Evolutionary conservation across 306 rosid genomes (phyloP).

Genomic region (Castanea mollissima): DNA sequence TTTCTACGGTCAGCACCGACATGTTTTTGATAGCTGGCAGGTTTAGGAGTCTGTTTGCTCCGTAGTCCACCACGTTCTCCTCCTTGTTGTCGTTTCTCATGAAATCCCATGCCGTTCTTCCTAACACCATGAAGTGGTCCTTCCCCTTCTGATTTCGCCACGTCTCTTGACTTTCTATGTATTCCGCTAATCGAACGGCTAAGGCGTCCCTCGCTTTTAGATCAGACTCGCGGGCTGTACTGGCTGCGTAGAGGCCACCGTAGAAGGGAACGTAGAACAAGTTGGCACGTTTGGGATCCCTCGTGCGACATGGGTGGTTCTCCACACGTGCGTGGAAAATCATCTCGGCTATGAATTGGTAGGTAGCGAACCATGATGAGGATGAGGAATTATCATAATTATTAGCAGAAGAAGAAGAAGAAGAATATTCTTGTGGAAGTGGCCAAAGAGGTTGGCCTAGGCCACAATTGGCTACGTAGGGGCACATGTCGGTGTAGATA

Average conservation of each 20-base stretch:
- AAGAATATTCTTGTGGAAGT: too few relatives aligned
- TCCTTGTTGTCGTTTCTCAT: constrained; percentile 33
- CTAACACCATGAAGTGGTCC: constrained; percentile 71
- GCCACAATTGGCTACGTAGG: constrained; percentile 68
- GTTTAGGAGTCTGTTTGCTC: constrained; percentile 64
- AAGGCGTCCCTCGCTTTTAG: constrained; percentile 50
- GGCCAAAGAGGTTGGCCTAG: constrained; percentile 51
- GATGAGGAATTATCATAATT: too few relatives aligned
- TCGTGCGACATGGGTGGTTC: constrained; percentile 75
- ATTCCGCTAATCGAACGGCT: constrained; percentile 38
- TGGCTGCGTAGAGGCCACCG: constrained; percentile 76
- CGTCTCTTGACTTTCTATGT: constrained; percentile 27
- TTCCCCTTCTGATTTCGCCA: constrained; percentile 39
- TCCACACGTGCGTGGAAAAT: constrained; percentile 75
- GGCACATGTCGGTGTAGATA: constrained; percentile 87
- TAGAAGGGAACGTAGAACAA: constrained; percentile 83
- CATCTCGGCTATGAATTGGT: constrained; percentile 84
- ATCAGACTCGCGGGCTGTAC: constrained; percentile 59
- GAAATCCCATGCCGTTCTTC: constrained; percentile 92
- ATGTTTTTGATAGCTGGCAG: constrained; percentile 63
- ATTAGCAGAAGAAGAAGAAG: too few relatives aligned
- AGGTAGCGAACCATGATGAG: constrained; percentile 70
- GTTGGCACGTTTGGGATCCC: constrained; percentile 51
- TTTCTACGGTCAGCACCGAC: constrained; percentile 89
- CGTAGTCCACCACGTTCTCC: constrained; percentile 39